phyloP scores from a whole-genome alignment of 306 rosid species.

The Heteromeles arbutifolia region DNA sequence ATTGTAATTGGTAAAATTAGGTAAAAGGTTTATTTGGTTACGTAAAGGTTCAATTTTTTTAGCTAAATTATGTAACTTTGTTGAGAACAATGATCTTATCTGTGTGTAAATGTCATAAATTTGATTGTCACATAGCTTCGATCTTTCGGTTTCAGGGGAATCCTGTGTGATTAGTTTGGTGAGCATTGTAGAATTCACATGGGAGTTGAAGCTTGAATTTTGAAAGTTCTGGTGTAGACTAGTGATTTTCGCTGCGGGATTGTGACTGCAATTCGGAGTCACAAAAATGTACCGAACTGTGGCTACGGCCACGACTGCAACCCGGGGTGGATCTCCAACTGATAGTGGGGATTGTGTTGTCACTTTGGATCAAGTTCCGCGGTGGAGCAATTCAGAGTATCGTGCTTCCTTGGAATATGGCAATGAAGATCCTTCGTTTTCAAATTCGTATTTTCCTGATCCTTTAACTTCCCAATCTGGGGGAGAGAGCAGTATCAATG shows the following conservation, averaged over 20 bases:
- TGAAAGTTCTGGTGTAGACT: constrained; percentile 19
- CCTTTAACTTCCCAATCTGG: constrained; percentile 59
- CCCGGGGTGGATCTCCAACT: constrained; percentile 51
- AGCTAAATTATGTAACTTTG: background rate
- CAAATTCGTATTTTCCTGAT: constrained; percentile 61
- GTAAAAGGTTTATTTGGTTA: background rate
- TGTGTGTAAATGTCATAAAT: background rate
- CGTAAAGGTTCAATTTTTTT: background rate
- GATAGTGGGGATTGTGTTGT: constrained; percentile 68
- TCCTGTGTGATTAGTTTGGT: constrained; percentile 18
- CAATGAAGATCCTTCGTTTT: constrained; percentile 57
- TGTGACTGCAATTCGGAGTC: constrained; percentile 28
- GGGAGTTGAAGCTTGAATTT: constrained; percentile 20
- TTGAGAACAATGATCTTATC: background rate
- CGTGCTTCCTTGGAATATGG: constrained; percentile 50
- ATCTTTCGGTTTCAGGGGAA: constrained; percentile 19
- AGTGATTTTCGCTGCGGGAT: constrained; percentile 21
- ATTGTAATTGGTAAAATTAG: background rate
- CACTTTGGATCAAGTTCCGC: constrained; percentile 80
- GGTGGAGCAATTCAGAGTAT: constrained; percentile 88
- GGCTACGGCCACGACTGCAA: constrained; percentile 48
- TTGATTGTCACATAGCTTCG: background rate
- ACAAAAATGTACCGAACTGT: constrained; percentile 64
- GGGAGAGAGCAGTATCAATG: constrained; percentile 32
- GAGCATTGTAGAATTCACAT: background rate